Conservation (phyloP, 2,329 filamentous ascomycete genomes). For the Paraconiothyrium brasiliense region DNA sequence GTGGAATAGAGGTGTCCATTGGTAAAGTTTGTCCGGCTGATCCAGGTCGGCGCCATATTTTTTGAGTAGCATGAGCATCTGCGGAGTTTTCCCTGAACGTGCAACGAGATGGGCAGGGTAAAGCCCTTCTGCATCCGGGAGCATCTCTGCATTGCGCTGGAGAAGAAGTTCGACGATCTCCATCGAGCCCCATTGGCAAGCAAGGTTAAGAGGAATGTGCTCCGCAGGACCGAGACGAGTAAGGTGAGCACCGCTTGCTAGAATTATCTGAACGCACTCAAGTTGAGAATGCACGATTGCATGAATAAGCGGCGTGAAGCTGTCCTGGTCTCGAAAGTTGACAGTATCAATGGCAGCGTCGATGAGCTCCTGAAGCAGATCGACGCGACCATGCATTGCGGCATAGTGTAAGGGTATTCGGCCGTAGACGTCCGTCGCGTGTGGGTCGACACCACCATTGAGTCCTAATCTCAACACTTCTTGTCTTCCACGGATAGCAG, state of each 20-base stretch:
- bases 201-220: conserved; percentile 92
- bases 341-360: conserved; percentile 77
- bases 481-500: conserved; percentile 89
- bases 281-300: conserved; percentile 89
- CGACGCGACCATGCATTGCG: conserved; percentile 89
- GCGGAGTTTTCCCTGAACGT: conserved; percentile 81
- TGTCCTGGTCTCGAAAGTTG: conserved; percentile 91
- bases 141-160: conserved; percentile 78
- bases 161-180: conserved; percentile 86
- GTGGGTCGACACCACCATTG: conserved; percentile 77
- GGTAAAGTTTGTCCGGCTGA: conserved; percentile 93
- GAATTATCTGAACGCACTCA: conserved; percentile 79
- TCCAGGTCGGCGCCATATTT: conserved; percentile 89
- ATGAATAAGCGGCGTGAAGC: conserved; percentile 95
- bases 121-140: conserved; percentile 95
- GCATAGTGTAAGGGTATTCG: conserved; percentile 94
- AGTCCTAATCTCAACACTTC: conserved; percentile 81
- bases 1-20: conserved; percentile 96
- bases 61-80: conserved; percentile 81
- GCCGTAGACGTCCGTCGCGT: conserved; percentile 90
- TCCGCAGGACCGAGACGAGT: conserved; percentile 87
- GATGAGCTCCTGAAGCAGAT: conserved; percentile 81
- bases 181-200: conserved; percentile 90
- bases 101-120: conserved; percentile 98
- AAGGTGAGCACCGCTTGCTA: conserved; percentile 81